Evolutionary conservation across 2,329 filamentous ascomycete species (phyloP), one percentile per base, ranked within the genome.

Genomic region (Colletotrichum chrysophilum): DNA sequence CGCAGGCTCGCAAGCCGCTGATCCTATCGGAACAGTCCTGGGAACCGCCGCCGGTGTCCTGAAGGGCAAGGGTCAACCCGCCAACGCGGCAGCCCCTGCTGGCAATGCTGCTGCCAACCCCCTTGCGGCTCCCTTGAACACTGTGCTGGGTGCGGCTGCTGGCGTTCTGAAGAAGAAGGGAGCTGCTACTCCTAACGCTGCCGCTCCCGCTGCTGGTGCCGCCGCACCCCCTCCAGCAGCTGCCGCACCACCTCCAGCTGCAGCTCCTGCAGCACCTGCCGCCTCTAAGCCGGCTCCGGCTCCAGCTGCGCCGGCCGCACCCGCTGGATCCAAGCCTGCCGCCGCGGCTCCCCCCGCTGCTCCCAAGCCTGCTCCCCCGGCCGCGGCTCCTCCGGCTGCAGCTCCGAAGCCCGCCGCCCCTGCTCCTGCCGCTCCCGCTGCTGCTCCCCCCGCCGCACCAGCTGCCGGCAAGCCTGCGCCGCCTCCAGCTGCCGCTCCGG

Each of bases 31-130:
- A 8, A 28, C 69, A 10, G 72, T 75, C 7, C 38, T 75, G n/a
- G 72, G 72, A 30, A 72, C 68, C 3, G 73, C 73, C 9, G 73
- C 68, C 5, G 73, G 73, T n/a, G 68, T 75, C 4, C 38, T 75
- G n/a, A 75, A 67, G 32, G 73, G 73, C n/a, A 75, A 75, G 24
- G 69, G 69, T 6, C 69, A 66, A 13, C 52, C 48, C 10, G 71
- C 71, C 13, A 36, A 55, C 5, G 72, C 72, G 2, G 72, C 68
- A 5, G 71, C 56, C 12, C 66, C 66, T 13, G 66, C 65, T 38
- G 71, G 71, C 26, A 32, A 62, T 21, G 34, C 61, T 12, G 71
- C 66, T 10, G 66, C 66, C 26, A 36, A 70, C 21, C 71, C 71
- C 4, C 43, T 74, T 5, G 66, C 66, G 13, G 24, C 62, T 21